phyloP scores from a whole-genome alignment of 2,329 filamentous ascomycete genomes.

The Ilyonectria sp. region DNA sequence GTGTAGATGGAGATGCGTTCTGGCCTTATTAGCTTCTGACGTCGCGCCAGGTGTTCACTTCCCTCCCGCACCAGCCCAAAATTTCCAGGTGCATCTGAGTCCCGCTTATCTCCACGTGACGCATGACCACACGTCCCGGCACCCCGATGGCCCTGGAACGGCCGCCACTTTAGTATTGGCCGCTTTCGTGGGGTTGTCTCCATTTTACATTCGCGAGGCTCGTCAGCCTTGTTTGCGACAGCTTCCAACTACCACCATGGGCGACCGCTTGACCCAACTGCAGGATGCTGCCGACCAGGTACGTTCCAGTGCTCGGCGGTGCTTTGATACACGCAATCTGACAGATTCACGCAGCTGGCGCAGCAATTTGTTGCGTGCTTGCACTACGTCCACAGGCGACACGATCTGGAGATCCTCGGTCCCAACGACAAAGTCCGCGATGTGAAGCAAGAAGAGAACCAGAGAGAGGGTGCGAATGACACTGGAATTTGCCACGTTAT shows the following conservation, averaged over 20 bases:
- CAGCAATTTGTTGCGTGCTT: constrained; percentile 79
- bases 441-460: constrained; percentile 67
- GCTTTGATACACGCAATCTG: not conserved
- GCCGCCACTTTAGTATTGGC: not conserved
- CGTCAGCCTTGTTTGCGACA: constrained; percentile 14
- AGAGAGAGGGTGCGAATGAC: constrained; percentile 63
- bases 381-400: constrained; percentile 77
- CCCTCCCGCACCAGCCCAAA: constrained; percentile 28
- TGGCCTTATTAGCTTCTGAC: constrained; percentile 32
- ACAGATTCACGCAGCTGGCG: constrained; percentile 66
- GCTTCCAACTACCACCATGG: constrained; percentile 64
- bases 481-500: not conserved
- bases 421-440: constrained; percentile 73
- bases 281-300: constrained; percentile 90
- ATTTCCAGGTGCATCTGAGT: constrained; percentile 46
- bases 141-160: not conserved
- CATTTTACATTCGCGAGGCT: constrained; percentile 22
- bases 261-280: constrained; percentile 84
- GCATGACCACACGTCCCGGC: not conserved
- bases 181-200: constrained; percentile 12
- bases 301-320: constrained; percentile 35
- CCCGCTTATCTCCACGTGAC: constrained; percentile 44
- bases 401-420: constrained; percentile 74
- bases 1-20: constrained; percentile 38
- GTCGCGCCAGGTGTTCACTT: constrained; percentile 56